Evolutionary conservation across 345 rosid genomes (phyloP).

Genomic region (Arabidopsis thaliana): TAIR10.1 NC_003070.9:27109001-27109500

Average conservation of each 20-base stretch:
- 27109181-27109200: not conserved
- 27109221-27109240: conserved; percentile 24
- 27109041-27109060: conserved; percentile 4
- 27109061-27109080: conserved; percentile 24
- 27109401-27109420: conserved; percentile 31
- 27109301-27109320: conserved; percentile 5
- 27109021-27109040: conserved; percentile 8
- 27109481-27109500: conserved; percentile 35
- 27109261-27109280: conserved; percentile 11
- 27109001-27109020: not conserved
- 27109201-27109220: conserved; percentile 18
- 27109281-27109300: not conserved
- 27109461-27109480: conserved; percentile 20
- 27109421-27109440: conserved; percentile 33
- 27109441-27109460: conserved; percentile 34
- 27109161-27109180: conserved; percentile 34
- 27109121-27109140: conserved; percentile 20
- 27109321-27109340: not conserved
- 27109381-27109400: conserved; percentile 22
- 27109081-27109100: conserved; percentile 18
- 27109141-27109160: conserved; percentile 27
- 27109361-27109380: conserved; percentile 20
- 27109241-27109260: conserved; percentile 35
- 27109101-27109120: conserved; percentile 19
- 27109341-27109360: conserved; percentile 35